Evolutionary conservation across 192 early-diverging fungal genomes (phyloP), one percentile per base, ranked within the genome.

Genomic region (Entomortierella chlamydospora): DNA sequence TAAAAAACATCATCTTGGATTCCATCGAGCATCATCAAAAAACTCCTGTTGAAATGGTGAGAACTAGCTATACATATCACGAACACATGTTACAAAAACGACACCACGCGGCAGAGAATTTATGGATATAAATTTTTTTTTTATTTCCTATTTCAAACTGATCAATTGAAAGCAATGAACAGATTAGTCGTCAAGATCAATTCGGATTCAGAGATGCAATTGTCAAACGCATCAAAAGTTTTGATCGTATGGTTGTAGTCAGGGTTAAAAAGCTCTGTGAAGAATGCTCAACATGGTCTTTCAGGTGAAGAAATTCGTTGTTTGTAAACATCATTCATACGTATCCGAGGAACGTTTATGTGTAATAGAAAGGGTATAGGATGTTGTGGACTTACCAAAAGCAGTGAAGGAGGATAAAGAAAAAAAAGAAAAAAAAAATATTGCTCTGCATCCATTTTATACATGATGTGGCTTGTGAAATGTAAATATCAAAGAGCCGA

Each of bases 251-350:
- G 31, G 52, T 54, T 39, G 25, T 39, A 66, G 74, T 79, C 74
- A 79, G 74, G 67, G 74, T 79, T 79, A 79, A 79, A 79, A 79
- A 79, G 74, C 74, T 79, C 74, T 79, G 74, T 79, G 45, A 79
- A 79, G 68, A 77, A 65, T 77, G 51, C 47, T 79, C 74, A 58
- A 79, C 74, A 79, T 70, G 74, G 74, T 79, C 68, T 79, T 79
- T 79, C 74, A 79, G 74, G 12, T 79, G 74, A 79, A 79, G 74
- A 79, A 79, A 79, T 79, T 79, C 74, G 74, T 79, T 79, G 74
- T 79, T 79, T 70, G 43, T 65, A 70, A 69, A 70, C 74, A 79
- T 79, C 74, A 79, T 79, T 55, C 74, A 64, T 65, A 79, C 70
- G 41, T 23, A 60, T 39, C 18, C 8, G 26, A 50, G 18, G 28